Percentiles rank a stretch among this genome's conserved stretches.
Conservation (phyloP, 2,329 filamentous ascomycete species). For the Xylariaceae sp. region DNA sequence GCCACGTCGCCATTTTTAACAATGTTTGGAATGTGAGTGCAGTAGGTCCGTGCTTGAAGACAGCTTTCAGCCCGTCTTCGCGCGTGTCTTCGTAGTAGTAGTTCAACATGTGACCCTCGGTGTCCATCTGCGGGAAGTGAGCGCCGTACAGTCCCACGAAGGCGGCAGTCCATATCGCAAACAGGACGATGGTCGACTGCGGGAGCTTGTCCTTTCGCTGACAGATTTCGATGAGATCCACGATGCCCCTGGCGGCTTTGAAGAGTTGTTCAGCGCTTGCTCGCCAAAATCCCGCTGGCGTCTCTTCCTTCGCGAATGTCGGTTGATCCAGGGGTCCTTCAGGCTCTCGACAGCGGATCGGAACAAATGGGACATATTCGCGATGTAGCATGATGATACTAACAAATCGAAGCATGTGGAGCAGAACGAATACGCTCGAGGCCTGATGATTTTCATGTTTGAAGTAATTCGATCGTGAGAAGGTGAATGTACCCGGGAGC, state of each 20-base stretch:
- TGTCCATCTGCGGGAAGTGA: constrained; percentile 66
- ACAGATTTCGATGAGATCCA: constrained; percentile 59
- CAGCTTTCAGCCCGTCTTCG: constrained; percentile 24
- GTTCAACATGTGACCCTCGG: constrained; percentile 45
- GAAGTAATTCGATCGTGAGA: constrained; percentile 57
- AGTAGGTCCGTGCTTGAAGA: constrained; percentile 39
- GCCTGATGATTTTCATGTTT: constrained; percentile 60
- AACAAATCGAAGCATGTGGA: constrained; percentile 61
- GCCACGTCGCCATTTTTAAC: constrained; percentile 44
- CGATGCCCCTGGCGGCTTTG: constrained; percentile 55
- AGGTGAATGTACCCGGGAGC: constrained; percentile 52
- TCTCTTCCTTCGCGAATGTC: constrained; percentile 43
- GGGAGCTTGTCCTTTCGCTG: constrained; percentile 55
- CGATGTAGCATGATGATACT: constrained; percentile 64
- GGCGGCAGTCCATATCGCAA: constrained; percentile 61
- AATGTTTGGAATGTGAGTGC: constrained; percentile 47
- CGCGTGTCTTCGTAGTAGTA: constrained; percentile 33
- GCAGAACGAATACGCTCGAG: constrained; percentile 58
- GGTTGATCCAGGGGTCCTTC: constrained; percentile 56
- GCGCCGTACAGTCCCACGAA: constrained; percentile 62
- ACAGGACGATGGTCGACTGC: constrained; percentile 62
- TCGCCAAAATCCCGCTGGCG: constrained; percentile 56
- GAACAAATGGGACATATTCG: constrained; percentile 63
- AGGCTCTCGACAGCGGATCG: constrained; percentile 46
- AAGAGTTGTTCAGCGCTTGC: constrained; percentile 59